Base-by-base conservation (phyloP, 164 flowering plant genomes). In the Akebia trifoliata region DNA sequence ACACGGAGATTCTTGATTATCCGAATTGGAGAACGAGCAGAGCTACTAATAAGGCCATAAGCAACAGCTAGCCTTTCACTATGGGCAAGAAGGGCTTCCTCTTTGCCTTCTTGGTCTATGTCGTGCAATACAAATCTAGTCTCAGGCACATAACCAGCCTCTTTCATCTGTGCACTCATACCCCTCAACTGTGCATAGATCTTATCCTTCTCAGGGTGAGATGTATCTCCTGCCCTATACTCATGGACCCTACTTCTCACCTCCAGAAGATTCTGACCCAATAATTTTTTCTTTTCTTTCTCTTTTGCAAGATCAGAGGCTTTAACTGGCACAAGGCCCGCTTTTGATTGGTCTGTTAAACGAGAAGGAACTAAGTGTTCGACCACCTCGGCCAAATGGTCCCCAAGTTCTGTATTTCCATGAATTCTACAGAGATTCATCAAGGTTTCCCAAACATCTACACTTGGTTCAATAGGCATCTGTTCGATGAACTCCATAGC, bases 11-110 rank as follows among this genome's bases (percentile, higher is more conserved):
- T 84, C 76, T 84, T 84, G 0, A 82, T 77, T 49, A 84, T 58
- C 14, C 86, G 71, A 22, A 86, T 64, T 1, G 68, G 70, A 1
- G 66, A 48, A n/a, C 94, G 80, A 48, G 83, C 82, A 28, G 81
- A 37, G 60, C 62, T 69, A 24, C 52, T 78, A 28, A 84, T 26
- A 12, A 86, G 74, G 38, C 78, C 86, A 50, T 72, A 58, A 20
- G 83, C 73, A 59, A 68, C 66, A 25, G 90, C 94, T 28, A 84
- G 83, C 53, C 81, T 80, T 70, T 82, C 94, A 30, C 90, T 82
- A 42, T 82, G 87, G 51, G 78, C 64, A 69, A 80, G 75, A 64
- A 84, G 77, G 20, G 83, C 83, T 54, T 84, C 90, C 74, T 86
- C 86, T 62, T 82, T 84, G 6, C 63, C 28, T 67, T 86, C 90